Evolutionary conservation across 371 early-diverging fungal genomes (phyloP), one percentile per base, ranked within the genome.

Genomic region (Mucor sp.): DNA sequence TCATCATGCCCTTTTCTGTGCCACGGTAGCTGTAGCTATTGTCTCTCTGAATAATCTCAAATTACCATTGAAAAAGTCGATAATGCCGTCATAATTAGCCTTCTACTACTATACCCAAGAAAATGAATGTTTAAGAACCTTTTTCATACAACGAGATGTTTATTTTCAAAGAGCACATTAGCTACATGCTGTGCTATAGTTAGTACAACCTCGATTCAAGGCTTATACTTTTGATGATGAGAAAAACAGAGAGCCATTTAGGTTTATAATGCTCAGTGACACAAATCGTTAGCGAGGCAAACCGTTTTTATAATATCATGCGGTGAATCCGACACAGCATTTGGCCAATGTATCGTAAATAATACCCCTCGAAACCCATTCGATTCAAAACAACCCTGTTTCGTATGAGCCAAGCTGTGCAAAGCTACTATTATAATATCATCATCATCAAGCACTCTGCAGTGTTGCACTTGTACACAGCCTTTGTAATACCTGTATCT

Each of bases 1-100:
- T 47, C 47, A 47, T 47, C n/a, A 44, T 44, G n/a, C n/a, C n/a
- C n/a, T n/a, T n/a, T 47, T 47, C 47, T n/a, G 47, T 47, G 47
- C 9, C 47, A 47, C 47, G 21, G 21, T 6, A 19, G 1, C 21
- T 11, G 7, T 3, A 41, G 5, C 41, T 17, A 14, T 41, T 41
- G 41, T 17, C 17, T 41, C 41, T 41, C 5, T 41, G 41, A 17
- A 14, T 17, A 5, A 3, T 1, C 6, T 41, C 41, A 41, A 17
- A 6, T 5, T 4, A 41, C 4, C 17, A 17, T 41, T 14, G 0
- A 41, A 39, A 41, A 1, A 41, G 12, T 17, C 4, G 17, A 17
- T 41, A 9, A 1, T 17, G 17, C 41, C 8, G 35, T 35, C 6
- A 17, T 41, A 41, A 17, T 33, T 17, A 3, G 3, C 17, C 41